Conservation (phyloP, 2,329 filamentous ascomycete genomes). For the Zarea fungicola region DNA sequence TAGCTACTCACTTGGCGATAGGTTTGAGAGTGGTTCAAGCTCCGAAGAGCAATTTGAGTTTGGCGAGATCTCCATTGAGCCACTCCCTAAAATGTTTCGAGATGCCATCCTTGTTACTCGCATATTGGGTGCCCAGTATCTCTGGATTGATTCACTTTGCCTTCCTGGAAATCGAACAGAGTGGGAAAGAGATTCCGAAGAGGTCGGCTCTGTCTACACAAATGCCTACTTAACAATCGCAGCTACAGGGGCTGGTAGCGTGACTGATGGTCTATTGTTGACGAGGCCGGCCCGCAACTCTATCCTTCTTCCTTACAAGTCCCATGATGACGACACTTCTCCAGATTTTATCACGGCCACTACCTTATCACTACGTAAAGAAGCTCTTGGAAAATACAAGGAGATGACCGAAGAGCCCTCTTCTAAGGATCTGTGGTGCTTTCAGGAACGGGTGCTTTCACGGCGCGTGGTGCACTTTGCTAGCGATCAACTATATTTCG, state of each 20-base stretch:
- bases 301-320: neutral
- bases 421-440: constrained; percentile 4
- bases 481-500: constrained; percentile 7
- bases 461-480: constrained; percentile 9
- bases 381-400: neutral
- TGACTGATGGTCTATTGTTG: constrained; percentile 5
- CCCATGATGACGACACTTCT: neutral
- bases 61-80: neutral
- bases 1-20: neutral
- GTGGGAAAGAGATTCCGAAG: neutral
- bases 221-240: constrained; percentile 7
- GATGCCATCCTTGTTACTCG: constrained; percentile 11
- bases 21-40: neutral
- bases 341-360: neutral
- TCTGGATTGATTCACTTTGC: constrained; percentile 13
- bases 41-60: neutral
- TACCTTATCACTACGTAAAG: neutral
- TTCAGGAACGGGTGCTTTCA: constrained; percentile 11
- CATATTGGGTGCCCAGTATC: neutral
- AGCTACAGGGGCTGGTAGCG: neutral
- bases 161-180: neutral
- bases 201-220: neutral
- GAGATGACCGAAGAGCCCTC: constrained; percentile 3
- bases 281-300: neutral
- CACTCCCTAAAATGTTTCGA: constrained; percentile 6